Evolutionary conservation across 495 filamentous ascomycete genomes (phyloP), one percentile per base, ranked within the genome.

Genomic region (Xylaria sp.): DNA sequence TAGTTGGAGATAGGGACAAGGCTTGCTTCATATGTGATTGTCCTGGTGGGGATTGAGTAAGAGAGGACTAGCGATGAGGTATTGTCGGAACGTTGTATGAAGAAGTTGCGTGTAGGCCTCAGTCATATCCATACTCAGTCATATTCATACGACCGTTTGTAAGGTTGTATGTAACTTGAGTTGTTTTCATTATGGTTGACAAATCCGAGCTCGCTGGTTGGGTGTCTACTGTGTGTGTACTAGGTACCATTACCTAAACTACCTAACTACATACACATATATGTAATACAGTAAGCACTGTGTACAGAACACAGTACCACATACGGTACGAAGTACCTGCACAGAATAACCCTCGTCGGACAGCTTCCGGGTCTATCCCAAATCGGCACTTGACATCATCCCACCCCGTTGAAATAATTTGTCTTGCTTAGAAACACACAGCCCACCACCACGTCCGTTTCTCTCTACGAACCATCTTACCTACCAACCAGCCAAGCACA

Each of bases 311-410:
- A 59, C 55, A 59, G 55, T 37, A 21, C 53, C 26, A 57, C 15
- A 4, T 46, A n/a, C n/a, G n/a, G n/a, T n/a, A n/a, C n/a, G n/a
- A n/a, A n/a, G n/a, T n/a, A n/a, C n/a, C n/a, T n/a, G n/a, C n/a
- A n/a, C 5, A n/a, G 35, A 37, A 37, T 37, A 37, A 37, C 35
- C 35, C 35, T 37, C 35, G 35, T 8, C 35, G 35, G 35, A 62
- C 35, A 61, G 33, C 9, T 31, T 21, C 43, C 48, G 61, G 33
- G 17, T 48, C 44, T 21, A 65, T 37, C 33, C 31, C 33, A 66
- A 71, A 29, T 61, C 52, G 59, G 66, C 65, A 58, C 74, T 61
- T 82, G 82, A 84, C 80, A 83, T 84, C 82, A 83, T 81, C 73
- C 37, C 67, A 50, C 69, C 31, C 31, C 41, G 66, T 63, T 8